A percentile compares a stretch with the other conserved stretches of the same genome.
These are phyloP conservation scores for Cymbopogon flexuosus DNA, from an alignment of 202 grass and related monocot species.

Conservation along the genomic window DNA sequence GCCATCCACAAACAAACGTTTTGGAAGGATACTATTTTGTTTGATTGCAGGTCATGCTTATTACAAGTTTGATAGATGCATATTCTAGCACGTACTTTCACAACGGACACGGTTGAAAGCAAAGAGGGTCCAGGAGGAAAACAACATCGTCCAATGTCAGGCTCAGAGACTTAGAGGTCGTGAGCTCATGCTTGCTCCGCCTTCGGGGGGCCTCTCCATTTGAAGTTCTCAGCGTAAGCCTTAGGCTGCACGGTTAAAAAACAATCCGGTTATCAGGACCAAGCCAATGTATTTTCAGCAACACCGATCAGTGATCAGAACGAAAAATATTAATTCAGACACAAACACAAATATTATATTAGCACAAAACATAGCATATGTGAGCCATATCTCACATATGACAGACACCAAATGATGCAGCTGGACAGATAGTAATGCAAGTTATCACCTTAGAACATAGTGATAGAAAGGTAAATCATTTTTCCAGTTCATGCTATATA, in stretches of 20 bases:
- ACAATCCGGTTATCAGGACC: neutral
- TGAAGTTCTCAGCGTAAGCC: constrained; percentile 84
- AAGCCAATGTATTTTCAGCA: neutral
- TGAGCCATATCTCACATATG: neutral
- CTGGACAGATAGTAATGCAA: neutral
- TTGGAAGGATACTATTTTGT: constrained; percentile 19
- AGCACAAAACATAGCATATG: neutral
- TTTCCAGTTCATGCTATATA: neutral
- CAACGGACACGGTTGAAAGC: constrained; percentile 1
- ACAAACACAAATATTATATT: neutral
- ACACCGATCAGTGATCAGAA: neutral
- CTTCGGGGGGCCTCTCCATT: constrained; percentile 75
- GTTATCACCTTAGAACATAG: neutral
- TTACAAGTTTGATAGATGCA: constrained; percentile 38
- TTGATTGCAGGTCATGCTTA: constrained; percentile 36
- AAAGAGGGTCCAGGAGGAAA: constrained; percentile 3
- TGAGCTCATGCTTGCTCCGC: constrained; percentile 40
- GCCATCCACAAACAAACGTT: neutral
- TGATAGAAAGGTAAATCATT: neutral
- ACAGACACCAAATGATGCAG: neutral
- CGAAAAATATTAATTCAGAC: neutral
- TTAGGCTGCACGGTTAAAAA: constrained; percentile 48
- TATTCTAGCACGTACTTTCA: constrained; percentile 17
- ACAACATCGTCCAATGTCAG: constrained; percentile 1
- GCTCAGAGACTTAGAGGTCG: neutral